Conservation (phyloP, 140 eudicot genomes). For the Oenanthe javanica region DNA sequence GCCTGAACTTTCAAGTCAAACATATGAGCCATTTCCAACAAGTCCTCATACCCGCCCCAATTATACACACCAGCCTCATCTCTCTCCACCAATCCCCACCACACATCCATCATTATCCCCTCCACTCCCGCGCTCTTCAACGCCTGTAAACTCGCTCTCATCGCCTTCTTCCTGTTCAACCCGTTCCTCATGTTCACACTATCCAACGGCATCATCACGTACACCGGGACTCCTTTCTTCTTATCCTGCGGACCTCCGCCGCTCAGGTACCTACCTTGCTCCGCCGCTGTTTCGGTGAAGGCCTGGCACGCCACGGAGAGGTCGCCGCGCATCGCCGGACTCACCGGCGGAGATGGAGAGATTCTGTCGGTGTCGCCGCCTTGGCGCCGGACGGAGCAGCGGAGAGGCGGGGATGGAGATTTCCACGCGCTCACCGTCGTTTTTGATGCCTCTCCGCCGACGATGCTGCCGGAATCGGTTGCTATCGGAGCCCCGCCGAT, state of each 20-base stretch:
- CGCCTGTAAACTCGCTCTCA: slow-evolving; percentile 68
- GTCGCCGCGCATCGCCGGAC: slow-evolving; percentile 60
- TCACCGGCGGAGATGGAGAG: slow-evolving; percentile 84
- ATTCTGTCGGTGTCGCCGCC: slow-evolving; percentile 34
- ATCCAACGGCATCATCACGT: slow-evolving; percentile 97
- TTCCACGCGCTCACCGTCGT: slow-evolving; percentile 48
- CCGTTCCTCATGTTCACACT: slow-evolving; percentile 58
- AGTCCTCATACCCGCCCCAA: slow-evolving; percentile 88
- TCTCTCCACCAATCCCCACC: slow-evolving; percentile 86
- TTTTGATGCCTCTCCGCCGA: slow-evolving; percentile 25
- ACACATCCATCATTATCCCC: slow-evolving; percentile 77
- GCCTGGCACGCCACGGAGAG: slow-evolving; percentile 79
- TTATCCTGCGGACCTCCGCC: slow-evolving; percentile 20
- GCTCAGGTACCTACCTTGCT: neutral
- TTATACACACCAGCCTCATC: slow-evolving; percentile 70
- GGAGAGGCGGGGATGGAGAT: slow-evolving; percentile 40
- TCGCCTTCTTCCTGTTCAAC: slow-evolving; percentile 57
- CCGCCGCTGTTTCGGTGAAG: slow-evolving; percentile 14
- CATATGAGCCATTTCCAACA: slow-evolving; percentile 75
- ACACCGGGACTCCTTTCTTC: slow-evolving; percentile 78
- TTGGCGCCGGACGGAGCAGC: slow-evolving; percentile 29
- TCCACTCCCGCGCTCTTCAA: slow-evolving; percentile 73
- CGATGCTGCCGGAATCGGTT: slow-evolving; percentile 25
- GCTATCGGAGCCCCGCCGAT: slow-evolving; percentile 19
- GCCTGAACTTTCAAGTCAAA: slow-evolving; percentile 92